These are phyloP conservation scores for Fusarium miscanthi DNA, from an alignment of 2,329 filamentous ascomycete species.

Conservation along the genomic window DNA sequence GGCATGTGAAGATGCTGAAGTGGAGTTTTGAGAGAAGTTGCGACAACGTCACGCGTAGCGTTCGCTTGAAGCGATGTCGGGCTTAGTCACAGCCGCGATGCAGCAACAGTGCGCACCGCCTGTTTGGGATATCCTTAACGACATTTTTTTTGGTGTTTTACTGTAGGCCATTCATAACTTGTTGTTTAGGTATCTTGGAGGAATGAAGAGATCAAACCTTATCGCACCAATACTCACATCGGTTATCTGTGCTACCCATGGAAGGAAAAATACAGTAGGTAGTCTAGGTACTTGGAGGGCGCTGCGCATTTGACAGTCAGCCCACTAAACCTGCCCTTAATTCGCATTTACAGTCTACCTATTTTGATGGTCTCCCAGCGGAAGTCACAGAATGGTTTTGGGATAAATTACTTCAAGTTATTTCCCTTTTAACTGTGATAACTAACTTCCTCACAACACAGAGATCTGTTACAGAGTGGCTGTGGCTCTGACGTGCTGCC, in stretches of 20 bases:
- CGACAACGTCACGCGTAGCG: conserved; percentile 20
- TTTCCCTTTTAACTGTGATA: background rate
- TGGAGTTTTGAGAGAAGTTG: conserved; percentile 22
- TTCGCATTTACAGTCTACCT: too few species aligned
- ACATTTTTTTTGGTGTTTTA: conserved; percentile 1
- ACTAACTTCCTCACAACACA: background rate
- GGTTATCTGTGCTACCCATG: too few species aligned
- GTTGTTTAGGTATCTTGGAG: background rate
- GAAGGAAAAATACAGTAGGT: background rate
- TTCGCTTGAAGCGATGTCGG: conserved; percentile 12
- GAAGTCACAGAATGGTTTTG: background rate
- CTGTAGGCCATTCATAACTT: too few species aligned
- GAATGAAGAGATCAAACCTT: background rate
- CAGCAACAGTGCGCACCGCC: background rate
- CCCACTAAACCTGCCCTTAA: too few species aligned
- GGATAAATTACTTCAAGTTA: too few species aligned
- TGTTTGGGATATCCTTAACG: background rate
- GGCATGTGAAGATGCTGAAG: conserved; percentile 21
- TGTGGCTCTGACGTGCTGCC: background rate
- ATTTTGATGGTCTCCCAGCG: too few species aligned
- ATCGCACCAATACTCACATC: background rate
- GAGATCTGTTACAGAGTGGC: background rate
- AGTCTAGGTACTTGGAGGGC: background rate
- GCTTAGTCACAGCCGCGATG: conserved; percentile 31
- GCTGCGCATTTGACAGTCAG: background rate